phyloP scores from a whole-genome alignment of 441 rosid genomes.

The Codiaeum variegatum region DNA sequence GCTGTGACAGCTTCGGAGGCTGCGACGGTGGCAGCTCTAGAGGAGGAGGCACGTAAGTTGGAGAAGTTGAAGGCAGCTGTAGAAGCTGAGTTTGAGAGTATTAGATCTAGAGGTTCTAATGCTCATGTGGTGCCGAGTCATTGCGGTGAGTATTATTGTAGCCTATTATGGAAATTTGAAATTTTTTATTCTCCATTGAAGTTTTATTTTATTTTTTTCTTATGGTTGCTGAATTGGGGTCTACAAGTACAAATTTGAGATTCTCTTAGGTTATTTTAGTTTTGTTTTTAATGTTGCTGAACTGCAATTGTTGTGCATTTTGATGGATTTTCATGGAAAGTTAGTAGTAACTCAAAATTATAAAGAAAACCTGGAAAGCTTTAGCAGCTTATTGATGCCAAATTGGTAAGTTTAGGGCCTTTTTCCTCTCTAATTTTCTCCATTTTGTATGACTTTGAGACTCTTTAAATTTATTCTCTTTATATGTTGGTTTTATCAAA shows the following conservation, averaged over 20 bases:
- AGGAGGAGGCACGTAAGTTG: slow-evolving; percentile 54
- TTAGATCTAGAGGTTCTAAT: slow-evolving; percentile 73
- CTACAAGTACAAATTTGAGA: neutral
- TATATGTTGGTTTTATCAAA: neutral
- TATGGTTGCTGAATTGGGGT: neutral
- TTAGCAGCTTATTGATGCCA: slow-evolving; percentile 7
- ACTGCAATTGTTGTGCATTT: slow-evolving; percentile 2
- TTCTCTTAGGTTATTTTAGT: neutral
- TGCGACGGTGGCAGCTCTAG: slow-evolving; percentile 36
- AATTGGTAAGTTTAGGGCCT: neutral
- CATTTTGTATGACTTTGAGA: no score
- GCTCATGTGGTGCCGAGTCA: slow-evolving; percentile 82
- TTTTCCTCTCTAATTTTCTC: neutral
- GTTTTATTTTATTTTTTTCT: neutral
- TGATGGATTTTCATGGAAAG: slow-evolving; percentile 5
- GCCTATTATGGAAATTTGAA: neutral
- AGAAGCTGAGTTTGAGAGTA: slow-evolving; percentile 70
- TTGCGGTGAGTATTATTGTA: slow-evolving; percentile 54
- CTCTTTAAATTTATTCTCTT: neutral
- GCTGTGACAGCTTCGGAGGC: slow-evolving; percentile 25
- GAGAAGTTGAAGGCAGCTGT: slow-evolving; percentile 72
- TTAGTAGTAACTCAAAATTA: neutral
- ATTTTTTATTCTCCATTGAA: neutral
- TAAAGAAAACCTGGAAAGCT: neutral
- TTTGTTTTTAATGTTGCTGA: neutral